A percentile compares a stretch with the other conserved stretches of the same genome.
These are phyloP conservation scores for Cyclotella baltica DNA, from an alignment of 108 stramenopile genomes.

Conservation along the genomic window DNA sequence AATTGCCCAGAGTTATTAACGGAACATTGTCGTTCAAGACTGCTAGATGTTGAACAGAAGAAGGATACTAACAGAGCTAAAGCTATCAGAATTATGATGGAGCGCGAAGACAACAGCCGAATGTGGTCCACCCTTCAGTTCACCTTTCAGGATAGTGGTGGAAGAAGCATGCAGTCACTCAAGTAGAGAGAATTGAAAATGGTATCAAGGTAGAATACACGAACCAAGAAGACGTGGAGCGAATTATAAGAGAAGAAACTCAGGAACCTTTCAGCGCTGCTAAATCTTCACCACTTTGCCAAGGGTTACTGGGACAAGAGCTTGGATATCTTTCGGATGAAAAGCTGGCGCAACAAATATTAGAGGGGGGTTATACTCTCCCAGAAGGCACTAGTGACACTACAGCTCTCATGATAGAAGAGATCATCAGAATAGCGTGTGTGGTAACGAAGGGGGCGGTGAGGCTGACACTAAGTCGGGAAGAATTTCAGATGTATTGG, in stretches of 20 bases:
- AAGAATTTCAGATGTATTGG: constrained; percentile 24
- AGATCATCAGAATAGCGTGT: not conserved
- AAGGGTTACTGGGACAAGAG: not conserved
- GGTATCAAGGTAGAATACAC: not conserved
- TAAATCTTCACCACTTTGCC: not conserved
- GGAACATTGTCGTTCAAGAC: not conserved
- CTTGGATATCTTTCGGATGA: constrained; percentile 22
- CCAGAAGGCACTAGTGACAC: not conserved
- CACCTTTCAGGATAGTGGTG: not conserved
- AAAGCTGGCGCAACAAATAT: not conserved
- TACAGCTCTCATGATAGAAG: not conserved
- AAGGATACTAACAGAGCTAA: not conserved
- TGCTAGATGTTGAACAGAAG: not conserved
- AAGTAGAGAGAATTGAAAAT: not conserved
- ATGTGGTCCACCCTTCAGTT: not conserved
- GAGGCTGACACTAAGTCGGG: not conserved
- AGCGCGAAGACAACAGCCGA: not conserved
- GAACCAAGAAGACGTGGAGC: not conserved
- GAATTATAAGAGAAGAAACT: not conserved
- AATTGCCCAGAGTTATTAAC: not conserved
- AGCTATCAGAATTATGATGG: not conserved
- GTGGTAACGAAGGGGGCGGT: not conserved
- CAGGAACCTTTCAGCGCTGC: not conserved
- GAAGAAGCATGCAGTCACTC: constrained; percentile 9
- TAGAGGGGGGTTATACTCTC: not conserved